A percentile compares a stretch with the other conserved stretches of the same genome.
These are phyloP conservation scores for Enteropsectra breve DNA, from an alignment of 371 early-diverging fungal genomes.

Conservation along the genomic window DNA sequence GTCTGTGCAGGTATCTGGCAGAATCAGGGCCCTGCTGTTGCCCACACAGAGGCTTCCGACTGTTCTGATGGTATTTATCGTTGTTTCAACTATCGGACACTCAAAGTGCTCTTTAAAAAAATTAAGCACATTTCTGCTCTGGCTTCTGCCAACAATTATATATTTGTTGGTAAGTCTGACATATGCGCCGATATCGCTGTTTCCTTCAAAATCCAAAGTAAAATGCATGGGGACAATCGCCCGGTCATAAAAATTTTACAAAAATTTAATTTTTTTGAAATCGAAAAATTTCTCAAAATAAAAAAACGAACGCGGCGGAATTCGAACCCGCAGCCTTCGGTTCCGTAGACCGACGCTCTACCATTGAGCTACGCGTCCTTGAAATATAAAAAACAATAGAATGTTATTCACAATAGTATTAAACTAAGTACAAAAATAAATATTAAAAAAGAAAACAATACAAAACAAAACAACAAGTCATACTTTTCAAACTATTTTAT, in stretches of 20 bases:
- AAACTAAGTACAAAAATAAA: too few relatives aligned
- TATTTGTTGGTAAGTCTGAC: conserved; percentile 93
- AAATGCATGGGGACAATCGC: conserved; percentile 54
- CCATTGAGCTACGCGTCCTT: too few relatives aligned
- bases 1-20: conserved; percentile 90
- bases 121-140: conserved; percentile 63
- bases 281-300: too few relatives aligned
- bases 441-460: too few relatives aligned
- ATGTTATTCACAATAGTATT: too few relatives aligned
- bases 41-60: conserved; percentile 85
- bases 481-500: conserved; percentile 5
- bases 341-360: too few relatives aligned
- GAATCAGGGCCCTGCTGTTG: conserved; percentile 87
- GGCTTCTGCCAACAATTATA: conserved; percentile 92
- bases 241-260: too few relatives aligned
- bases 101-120: conserved; percentile 72
- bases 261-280: too few relatives aligned
- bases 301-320: too few relatives aligned
- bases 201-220: conserved; percentile 76
- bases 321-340: too few relatives aligned
- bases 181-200: conserved; percentile 93
- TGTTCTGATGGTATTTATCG: conserved; percentile 91
- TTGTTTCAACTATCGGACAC: conserved; percentile 92
- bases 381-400: too few relatives aligned
- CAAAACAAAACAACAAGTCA: too few relatives aligned